Evolutionary conservation across 2,329 filamentous ascomycete genomes (phyloP), one percentile per base, ranked within the genome.

Genomic region (Lithohypha guttulata): DNA sequence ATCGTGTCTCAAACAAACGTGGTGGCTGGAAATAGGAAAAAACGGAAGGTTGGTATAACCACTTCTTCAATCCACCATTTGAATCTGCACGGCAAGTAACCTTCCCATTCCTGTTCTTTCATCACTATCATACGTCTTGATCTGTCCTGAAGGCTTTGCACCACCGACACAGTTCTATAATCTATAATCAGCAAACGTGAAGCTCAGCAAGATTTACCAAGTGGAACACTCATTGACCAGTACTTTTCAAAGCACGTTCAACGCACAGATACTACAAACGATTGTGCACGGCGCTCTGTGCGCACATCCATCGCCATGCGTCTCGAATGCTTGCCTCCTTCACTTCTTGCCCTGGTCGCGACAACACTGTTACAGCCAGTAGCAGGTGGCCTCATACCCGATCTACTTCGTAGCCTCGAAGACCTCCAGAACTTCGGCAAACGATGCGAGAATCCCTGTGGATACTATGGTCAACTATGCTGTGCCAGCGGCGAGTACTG

Each of bases 381-480:
- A 18, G 38, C 41, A 20, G 47, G 48, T 27, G 36, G 48, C 7
- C 43, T 52, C 36, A 39, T 53, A 26, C 51, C 53, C 14, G 46
- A 53, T n/a, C 19, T 48, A 11, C 40, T 49, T 6, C 45, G 40
- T 14, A 46, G 34, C 34, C 44, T 47, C 29, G 43, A 50, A 23
- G 42, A 48, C 18, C 36, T 47, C 7, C 48, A 47, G 41, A 42
- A 48, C 41, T 35, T 48, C n/a, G 45, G 28, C 19, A 53, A 48
- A 39, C 39, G 48, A 42, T 73, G 70, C 51, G 55, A 56, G 5
- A 71, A 65, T 38, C 58, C 62, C 6, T 75, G 71, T 48, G 71
- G 71, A n/a, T 71, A 62, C 49, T 62, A 64, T 41, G 55, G 56
- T 33, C 65, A 69, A 51, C 52, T 71, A 9, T 74, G 70, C 59